Evolutionary conservation across 2,329 filamentous ascomycete species (phyloP), one percentile per base, ranked within the genome.

Genomic region (Alternaria triticimaculans): DNA sequence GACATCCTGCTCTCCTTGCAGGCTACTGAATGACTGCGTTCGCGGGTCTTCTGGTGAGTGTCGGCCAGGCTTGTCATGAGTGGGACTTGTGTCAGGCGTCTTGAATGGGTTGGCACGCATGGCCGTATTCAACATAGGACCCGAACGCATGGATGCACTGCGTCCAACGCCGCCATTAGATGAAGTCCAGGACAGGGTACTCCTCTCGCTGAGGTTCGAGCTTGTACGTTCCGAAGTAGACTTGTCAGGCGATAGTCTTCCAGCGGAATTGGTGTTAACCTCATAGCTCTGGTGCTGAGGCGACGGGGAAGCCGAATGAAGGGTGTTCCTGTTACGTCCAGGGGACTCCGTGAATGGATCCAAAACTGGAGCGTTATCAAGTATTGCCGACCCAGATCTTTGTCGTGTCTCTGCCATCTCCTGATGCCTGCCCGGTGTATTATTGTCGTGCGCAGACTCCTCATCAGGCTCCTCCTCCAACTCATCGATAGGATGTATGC

Each of bases 401-500:
- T 28, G 58, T n/a, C 55, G 53, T 11, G 58, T 55, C 58, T 78
- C 72, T 30, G 60, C 44, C 75, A 77, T 78, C 46, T 77, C 76
- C 10, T 65, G 65, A 18, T 68, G 63, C 25, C 48, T 55, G 7
- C 63, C 68, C 23, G 71, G 53, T 2, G 63, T 60, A 8, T 63
- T 66, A 15, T 66, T 60, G 12, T 76, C 72, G 21, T 66, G 71
- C 2, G 60, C 33, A 9, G 62, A 33, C n/a, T 72, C 66, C 4
- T 62, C 65, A 6, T 74, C 72, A 9, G 69, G 59, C 55, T 88
- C 86, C 65, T 89, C 88, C 62, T 90, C 88, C 12, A 84, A 79
- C 72, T 89, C 87, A 41, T 89, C 87, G 49, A 90, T 90, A 0
- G 87, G 87, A 72, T 89, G 88, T 25, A 90, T 90, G 23, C 83